Percentiles rank a stretch among this genome's conserved stretches.
Conservation (phyloP, 306 rosid species). For the Quercus cerris region DNA sequence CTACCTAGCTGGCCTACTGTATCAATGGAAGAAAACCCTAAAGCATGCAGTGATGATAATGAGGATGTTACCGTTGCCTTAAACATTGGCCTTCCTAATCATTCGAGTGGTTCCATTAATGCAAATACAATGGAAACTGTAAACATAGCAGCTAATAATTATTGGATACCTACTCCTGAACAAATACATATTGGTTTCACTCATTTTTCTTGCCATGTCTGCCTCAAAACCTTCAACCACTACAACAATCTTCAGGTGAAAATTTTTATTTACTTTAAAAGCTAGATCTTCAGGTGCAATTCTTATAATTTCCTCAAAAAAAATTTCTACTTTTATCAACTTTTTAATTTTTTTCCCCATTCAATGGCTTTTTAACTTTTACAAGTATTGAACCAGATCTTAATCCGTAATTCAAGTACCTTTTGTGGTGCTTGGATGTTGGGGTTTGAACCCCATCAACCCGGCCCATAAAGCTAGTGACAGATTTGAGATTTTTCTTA, state of each 20-base stretch:
- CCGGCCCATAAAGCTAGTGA: no score
- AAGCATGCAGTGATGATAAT: constrained; percentile 5
- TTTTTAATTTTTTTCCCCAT: no score
- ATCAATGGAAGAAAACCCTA: constrained; percentile 19
- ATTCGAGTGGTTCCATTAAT: constrained; percentile 23
- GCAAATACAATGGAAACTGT: constrained; percentile 2
- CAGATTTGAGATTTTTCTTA: not conserved
- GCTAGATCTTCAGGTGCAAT: no score
- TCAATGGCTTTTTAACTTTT: no score
- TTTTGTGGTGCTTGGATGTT: no score
- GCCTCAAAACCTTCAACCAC: constrained; percentile 74
- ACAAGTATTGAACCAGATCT: no score
- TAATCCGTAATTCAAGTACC: no score
- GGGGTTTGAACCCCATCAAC: no score
- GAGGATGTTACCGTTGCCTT: constrained; percentile 63
- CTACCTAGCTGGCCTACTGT: constrained; percentile 37
- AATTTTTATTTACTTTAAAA: no score
- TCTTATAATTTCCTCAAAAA: no score
- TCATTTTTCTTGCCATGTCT: constrained; percentile 65
- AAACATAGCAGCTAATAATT: constrained; percentile 30
- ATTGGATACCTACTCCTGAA: constrained; percentile 75
- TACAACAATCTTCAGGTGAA: constrained; percentile 78
- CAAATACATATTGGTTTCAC: constrained; percentile 68
- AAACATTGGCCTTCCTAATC: constrained; percentile 65
- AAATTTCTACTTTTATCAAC: no score